These are phyloP conservation scores for Apiospora malaysiana DNA, from an alignment of 2,329 filamentous ascomycete genomes.

Conservation along the genomic window DNA sequence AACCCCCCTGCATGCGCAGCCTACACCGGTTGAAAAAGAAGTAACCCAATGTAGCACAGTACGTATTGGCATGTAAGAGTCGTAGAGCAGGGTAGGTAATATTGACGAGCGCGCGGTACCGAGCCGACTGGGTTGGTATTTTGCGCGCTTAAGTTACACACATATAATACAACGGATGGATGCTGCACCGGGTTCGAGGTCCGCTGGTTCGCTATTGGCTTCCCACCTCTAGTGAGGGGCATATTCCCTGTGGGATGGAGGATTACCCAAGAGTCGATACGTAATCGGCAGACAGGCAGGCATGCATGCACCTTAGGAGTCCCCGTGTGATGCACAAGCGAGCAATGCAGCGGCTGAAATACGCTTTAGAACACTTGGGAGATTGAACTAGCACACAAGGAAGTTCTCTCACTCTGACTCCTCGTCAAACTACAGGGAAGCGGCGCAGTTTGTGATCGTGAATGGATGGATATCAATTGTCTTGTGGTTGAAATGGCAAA, in stretches of 20 bases:
- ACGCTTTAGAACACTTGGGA: not conserved
- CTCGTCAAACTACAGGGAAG: not conserved
- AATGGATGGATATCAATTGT: not conserved
- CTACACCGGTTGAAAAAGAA: conserved; percentile 9
- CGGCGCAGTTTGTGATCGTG: not conserved
- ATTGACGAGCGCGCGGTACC: conserved; percentile 6
- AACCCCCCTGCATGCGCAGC: not conserved
- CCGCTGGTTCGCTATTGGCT: not conserved
- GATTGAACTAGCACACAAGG: not conserved
- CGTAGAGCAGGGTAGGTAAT: not conserved
- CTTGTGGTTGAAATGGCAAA: not conserved
- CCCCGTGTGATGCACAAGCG: not conserved
- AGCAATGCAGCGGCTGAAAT: not conserved
- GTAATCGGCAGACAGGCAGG: not conserved
- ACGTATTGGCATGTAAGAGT: too few species aligned
- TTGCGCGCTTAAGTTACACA: conserved; percentile 15
- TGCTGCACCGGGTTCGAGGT: not conserved
- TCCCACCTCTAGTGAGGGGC: not conserved
- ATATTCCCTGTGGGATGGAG: not conserved
- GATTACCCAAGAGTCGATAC: not conserved
- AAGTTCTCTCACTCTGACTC: not conserved
- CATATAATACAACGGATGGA: conserved; percentile 4
- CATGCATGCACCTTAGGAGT: not conserved
- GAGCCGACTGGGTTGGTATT: not conserved
- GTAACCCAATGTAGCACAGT: not conserved